These are phyloP conservation scores for Penicillium sp. DNA, from an alignment of 2,329 filamentous ascomycete genomes.

Conservation along the genomic window DNA sequence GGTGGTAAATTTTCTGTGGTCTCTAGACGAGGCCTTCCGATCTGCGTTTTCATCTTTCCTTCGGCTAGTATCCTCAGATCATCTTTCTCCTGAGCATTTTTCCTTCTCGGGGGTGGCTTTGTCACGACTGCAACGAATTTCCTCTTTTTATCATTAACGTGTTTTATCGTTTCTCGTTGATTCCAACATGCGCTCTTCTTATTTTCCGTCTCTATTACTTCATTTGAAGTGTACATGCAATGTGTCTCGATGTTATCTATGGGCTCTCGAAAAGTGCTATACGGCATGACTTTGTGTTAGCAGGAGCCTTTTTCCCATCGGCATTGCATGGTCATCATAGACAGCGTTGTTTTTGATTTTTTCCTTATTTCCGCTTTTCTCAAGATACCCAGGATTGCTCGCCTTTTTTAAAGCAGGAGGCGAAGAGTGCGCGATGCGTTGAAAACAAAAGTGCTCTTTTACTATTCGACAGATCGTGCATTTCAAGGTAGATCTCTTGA, in stretches of 20 bases:
- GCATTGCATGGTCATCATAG: conserved; percentile 49
- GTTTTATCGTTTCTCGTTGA: conserved; percentile 21
- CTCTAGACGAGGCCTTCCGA: conserved; percentile 36
- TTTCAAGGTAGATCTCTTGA: conserved; percentile 38
- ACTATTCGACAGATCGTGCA: conserved; percentile 37
- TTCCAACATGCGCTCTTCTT: conserved; percentile 19
- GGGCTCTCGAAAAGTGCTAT: conserved; percentile 25
- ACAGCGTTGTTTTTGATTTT: conserved; percentile 48
- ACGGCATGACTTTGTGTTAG: conserved; percentile 21
- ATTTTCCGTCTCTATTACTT: conserved; percentile 25
- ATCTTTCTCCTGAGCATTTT: conserved; percentile 27
- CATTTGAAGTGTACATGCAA: conserved; percentile 37
- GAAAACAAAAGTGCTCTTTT: conserved; percentile 21
- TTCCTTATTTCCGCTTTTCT: conserved; percentile 36
- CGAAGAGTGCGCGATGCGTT: conserved; percentile 36
- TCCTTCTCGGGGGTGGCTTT: conserved; percentile 36
- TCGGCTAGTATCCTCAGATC: conserved; percentile 39
- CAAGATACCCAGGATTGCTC: conserved; percentile 47
- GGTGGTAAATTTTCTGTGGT: conserved; percentile 47
- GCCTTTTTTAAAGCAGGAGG: conserved; percentile 34
- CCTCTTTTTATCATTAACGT: conserved; percentile 22
- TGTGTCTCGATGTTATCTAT: conserved; percentile 30
- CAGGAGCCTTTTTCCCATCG: conserved; percentile 28
- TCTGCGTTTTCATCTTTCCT: conserved; percentile 31
- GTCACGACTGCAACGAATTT: conserved; percentile 45